A percentile compares a stretch with the other conserved stretches of the same genome.
Conservation (phyloP, 2,329 filamentous ascomycete genomes). For the Calonectria fujianensis region DNA sequence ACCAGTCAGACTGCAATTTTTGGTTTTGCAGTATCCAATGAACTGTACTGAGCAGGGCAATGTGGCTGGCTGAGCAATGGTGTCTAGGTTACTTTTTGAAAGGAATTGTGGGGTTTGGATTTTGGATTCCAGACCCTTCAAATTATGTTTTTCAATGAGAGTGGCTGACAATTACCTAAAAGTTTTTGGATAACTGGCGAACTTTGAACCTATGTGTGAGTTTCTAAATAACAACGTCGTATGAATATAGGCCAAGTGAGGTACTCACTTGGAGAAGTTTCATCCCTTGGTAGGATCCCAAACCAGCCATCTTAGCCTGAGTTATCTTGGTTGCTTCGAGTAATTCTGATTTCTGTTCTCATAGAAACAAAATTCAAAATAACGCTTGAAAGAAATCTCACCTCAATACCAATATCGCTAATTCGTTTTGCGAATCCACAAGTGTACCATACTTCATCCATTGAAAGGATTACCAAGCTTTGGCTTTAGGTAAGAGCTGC, state of each 20-base stretch:
- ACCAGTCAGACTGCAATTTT: neutral
- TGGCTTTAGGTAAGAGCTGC: neutral
- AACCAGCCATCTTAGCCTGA: neutral
- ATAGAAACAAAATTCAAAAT: neutral
- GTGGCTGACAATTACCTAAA: neutral
- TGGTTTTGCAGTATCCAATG: neutral
- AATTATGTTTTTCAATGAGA: neutral
- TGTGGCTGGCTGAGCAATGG: neutral
- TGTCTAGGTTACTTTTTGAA: neutral
- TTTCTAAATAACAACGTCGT: neutral
- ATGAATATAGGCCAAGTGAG: neutral
- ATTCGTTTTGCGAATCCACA: neutral
- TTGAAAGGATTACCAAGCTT: neutral
- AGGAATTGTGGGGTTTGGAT: neutral
- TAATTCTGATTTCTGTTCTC: neutral
- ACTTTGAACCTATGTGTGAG: neutral
- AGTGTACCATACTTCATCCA: neutral
- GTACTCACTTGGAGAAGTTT: neutral
- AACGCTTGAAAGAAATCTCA: neutral
- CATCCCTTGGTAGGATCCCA: neutral
- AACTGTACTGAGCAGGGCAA: neutral
- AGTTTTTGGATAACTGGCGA: neutral
- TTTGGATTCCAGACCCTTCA: neutral
- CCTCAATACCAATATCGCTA: neutral
- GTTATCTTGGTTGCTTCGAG: neutral